Evolutionary conservation across 805 yeast species (phyloP).

Genomic region (Komagataella kurtzmanii): DNA sequence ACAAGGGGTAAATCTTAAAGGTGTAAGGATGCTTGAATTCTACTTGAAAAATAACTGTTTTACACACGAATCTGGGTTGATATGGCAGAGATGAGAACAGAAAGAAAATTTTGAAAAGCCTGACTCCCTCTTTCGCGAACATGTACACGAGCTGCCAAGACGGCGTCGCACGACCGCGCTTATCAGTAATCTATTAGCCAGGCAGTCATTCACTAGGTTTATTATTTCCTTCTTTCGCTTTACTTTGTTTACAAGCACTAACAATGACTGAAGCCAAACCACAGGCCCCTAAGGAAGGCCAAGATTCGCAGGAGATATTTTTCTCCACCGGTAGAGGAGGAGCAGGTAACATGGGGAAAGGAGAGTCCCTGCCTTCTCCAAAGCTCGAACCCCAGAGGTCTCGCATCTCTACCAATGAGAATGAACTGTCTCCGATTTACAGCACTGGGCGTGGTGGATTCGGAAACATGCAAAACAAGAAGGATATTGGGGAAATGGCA

Average conservation of each 20-base stretch:
- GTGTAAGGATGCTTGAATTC: neutral
- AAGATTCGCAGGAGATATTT: slow-evolving; percentile 16
- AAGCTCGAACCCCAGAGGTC: slow-evolving; percentile 16
- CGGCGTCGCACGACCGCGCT: neutral
- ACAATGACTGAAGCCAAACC: neutral
- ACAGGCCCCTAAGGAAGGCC: slow-evolving; percentile 7
- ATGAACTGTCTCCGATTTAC: slow-evolving; percentile 23
- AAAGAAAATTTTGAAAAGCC: neutral
- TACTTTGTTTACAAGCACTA: neutral
- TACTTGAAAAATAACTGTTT: no score
- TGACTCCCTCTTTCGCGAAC: neutral
- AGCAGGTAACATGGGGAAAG: slow-evolving; percentile 33
- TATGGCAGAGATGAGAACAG: neutral
- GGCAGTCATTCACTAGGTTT: neutral
- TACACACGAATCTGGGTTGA: neutral
- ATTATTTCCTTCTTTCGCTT: neutral
- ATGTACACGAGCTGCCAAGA: neutral
- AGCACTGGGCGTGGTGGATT: slow-evolving; percentile 48
- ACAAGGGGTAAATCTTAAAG: neutral
- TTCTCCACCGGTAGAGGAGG: slow-evolving; percentile 49
- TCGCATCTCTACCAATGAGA: slow-evolving; percentile 23
- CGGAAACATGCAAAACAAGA: slow-evolving; percentile 34
- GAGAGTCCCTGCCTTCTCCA: slow-evolving; percentile 30
- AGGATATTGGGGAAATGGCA: slow-evolving; percentile 9
- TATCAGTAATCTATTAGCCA: neutral